These are phyloP conservation scores for Pythium phragmitis DNA, from an alignment of 352 stramenopile genomes.

Conservation along the genomic window DNA sequence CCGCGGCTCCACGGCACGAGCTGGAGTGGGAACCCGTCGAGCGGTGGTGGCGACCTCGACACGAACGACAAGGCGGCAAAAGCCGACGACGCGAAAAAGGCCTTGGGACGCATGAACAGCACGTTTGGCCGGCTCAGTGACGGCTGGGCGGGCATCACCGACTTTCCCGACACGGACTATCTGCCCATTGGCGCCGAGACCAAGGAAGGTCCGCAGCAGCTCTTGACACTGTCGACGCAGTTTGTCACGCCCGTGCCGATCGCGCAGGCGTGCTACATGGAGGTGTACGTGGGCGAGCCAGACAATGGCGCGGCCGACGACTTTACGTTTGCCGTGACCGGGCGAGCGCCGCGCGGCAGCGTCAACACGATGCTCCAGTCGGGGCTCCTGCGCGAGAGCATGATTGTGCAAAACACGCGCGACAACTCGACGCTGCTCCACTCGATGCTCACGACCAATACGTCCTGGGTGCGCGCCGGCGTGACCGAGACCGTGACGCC, in stretches of 20 bases:
- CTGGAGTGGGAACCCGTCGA: constrained; percentile 28
- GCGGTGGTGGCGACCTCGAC: constrained; percentile 7
- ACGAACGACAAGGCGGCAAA: constrained; percentile 29
- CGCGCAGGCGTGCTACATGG: constrained; percentile 70
- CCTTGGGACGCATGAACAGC: constrained; percentile 21
- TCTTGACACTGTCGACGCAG: constrained; percentile 77
- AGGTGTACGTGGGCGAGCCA: constrained; percentile 68
- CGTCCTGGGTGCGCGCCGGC: constrained; percentile 65
- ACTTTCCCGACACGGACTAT: constrained; percentile 77
- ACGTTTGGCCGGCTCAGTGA: constrained; percentile 47
- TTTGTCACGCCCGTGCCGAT: constrained; percentile 60
- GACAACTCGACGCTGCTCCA: constrained; percentile 25
- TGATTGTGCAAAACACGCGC: constrained; percentile 41
- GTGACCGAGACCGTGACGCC: constrained; percentile 80
- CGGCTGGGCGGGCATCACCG: constrained; percentile 64
- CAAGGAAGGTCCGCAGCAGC: constrained; percentile 58
- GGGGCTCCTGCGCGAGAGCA: constrained; percentile 61
- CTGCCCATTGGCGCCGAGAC: constrained; percentile 57
- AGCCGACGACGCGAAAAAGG: constrained; percentile 37
- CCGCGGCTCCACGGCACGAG: constrained; percentile 71
- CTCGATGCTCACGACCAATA: constrained; percentile 46
- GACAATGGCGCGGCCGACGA: constrained; percentile 51
- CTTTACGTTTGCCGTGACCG: constrained; percentile 50
- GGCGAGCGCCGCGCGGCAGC: constrained; percentile 46
- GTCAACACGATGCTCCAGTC: constrained; percentile 78